These are phyloP conservation scores for Saccharomycodes ludwigii DNA, from an alignment of 805 yeast species.

Conservation along the genomic window DNA sequence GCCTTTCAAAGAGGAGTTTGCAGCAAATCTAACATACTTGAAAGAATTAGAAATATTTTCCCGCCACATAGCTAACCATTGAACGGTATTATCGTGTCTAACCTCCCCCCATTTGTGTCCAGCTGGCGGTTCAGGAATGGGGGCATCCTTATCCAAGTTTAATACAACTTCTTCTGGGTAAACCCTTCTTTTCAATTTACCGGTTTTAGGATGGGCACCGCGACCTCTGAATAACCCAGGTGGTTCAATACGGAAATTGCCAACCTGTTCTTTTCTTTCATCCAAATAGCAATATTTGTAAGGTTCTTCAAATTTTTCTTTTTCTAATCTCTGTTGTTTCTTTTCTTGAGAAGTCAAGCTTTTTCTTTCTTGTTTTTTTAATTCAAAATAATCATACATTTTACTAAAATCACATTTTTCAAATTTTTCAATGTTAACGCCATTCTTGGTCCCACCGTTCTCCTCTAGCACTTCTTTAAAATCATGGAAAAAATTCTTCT, in stretches of 20 bases:
- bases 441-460: conserved; percentile 45
- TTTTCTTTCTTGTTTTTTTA: conserved; percentile 60
- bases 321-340: conserved; percentile 57
- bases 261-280: conserved; percentile 85
- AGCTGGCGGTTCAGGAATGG: conserved; percentile 69
- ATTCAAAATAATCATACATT: conserved; percentile 62
- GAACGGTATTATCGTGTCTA: conserved; percentile 76
- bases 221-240: conserved; percentile 94
- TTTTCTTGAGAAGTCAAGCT: conserved; percentile 60
- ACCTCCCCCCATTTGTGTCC: conserved; percentile 91
- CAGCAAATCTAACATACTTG: conserved; percentile 87
- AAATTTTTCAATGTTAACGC: conserved; percentile 39
- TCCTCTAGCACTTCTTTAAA: conserved; percentile 58
- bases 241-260: conserved; percentile 90
- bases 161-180: conserved; percentile 80
- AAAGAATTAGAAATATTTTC: conserved; percentile 77
- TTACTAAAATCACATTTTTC: conserved; percentile 64
- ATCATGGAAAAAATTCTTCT: conserved; percentile 75
- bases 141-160: conserved; percentile 61
- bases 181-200: conserved; percentile 78
- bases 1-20: conserved; percentile 83
- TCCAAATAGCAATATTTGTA: conserved; percentile 70
- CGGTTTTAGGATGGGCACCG: conserved; percentile 95
- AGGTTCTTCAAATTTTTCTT: conserved; percentile 66
- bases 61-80: conserved; percentile 97